phyloP scores from a whole-genome alignment of 2,329 filamentous ascomycete genomes.

The Zarea fungicola region DNA sequence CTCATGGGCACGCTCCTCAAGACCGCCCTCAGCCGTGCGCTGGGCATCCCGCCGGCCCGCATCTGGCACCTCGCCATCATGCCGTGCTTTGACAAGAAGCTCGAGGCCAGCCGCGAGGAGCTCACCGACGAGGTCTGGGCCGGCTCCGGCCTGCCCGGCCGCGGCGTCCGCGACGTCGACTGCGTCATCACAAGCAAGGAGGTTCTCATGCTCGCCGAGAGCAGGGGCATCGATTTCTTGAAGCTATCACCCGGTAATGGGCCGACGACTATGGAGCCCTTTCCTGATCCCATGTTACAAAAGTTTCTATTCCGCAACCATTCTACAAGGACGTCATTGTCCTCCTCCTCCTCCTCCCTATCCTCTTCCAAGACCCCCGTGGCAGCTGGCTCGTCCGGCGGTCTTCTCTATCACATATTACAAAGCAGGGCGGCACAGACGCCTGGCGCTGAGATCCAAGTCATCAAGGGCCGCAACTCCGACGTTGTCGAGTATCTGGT shows the following conservation, averaged over 20 bases:
- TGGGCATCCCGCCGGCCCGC: conserved; percentile 67
- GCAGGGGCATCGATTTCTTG: conserved; percentile 73
- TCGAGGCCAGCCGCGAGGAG: conserved; percentile 91
- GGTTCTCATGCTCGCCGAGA: conserved; percentile 80
- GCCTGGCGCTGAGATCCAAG: conserved; percentile 66
- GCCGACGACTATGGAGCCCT: conserved; percentile 44
- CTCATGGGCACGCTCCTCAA: conserved; percentile 87
- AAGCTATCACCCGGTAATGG: conserved; percentile 57
- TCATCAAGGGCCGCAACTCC: conserved; percentile 73
- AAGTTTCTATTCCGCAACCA: conserved; percentile 67
- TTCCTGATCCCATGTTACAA: conserved; percentile 68
- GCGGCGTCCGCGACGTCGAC: conserved; percentile 79
- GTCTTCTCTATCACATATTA: conserved; percentile 81
- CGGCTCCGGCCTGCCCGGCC: conserved; percentile 40
- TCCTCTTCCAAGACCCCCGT: conserved; percentile 38
- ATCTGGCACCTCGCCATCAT: conserved; percentile 96
- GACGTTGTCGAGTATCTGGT: conserved; percentile 87
- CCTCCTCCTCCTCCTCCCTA: conserved; percentile 12
- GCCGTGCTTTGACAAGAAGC: conserved; percentile 99
- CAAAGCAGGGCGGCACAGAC: conserved; percentile 65
- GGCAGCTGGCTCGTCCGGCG: conserved; percentile 75
- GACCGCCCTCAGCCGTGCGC: conserved; percentile 67
- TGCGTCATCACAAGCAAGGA: conserved; percentile 98
- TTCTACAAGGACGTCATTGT: background rate
- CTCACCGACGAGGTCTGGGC: conserved; percentile 77